A percentile compares a stretch with the other conserved stretches of the same genome.
Conservation (phyloP, 2,329 filamentous ascomycete species). For the Capronia epimyces region DNA sequence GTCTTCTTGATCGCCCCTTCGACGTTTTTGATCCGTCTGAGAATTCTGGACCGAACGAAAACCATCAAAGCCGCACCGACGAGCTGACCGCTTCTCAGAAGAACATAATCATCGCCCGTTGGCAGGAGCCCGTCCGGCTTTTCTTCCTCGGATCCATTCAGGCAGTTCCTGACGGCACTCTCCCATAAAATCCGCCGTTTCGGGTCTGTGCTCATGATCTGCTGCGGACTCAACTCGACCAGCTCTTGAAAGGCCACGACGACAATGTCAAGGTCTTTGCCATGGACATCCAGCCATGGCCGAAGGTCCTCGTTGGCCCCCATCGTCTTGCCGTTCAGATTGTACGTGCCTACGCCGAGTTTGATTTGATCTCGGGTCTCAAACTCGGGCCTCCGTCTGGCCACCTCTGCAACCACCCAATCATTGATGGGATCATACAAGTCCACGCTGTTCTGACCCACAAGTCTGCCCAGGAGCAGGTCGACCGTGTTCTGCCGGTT, state of each 20-base stretch:
- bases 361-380: constrained; percentile 68
- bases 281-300: constrained; percentile 68
- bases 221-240: constrained; percentile 92
- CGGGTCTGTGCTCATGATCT: constrained; percentile 98
- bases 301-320: constrained; percentile 75
- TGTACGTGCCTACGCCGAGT: constrained; percentile 86
- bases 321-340: constrained; percentile 80
- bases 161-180: constrained; percentile 64
- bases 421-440: constrained; percentile 94
- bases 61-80: constrained; percentile 90
- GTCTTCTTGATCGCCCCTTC: constrained; percentile 89
- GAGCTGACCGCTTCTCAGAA: constrained; percentile 85
- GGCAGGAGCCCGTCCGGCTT: constrained; percentile 34
- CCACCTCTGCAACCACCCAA: constrained; percentile 71
- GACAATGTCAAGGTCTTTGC: constrained; percentile 72
- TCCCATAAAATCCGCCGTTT: constrained; percentile 83
- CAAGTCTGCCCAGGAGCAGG: constrained; percentile 76
- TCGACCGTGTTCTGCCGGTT: constrained; percentile 91
- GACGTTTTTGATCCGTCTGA: constrained; percentile 87
- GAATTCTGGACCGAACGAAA: constrained; percentile 73
- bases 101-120: constrained; percentile 73
- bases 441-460: constrained; percentile 76
- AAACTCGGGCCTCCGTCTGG: constrained; percentile 61
- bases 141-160: constrained; percentile 64
- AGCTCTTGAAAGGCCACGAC: constrained; percentile 96